A percentile compares a stretch with the other conserved stretches of the same genome.
Conservation (phyloP, 2,329 filamentous ascomycete species). For the Nigrospora sphaerica region DNA sequence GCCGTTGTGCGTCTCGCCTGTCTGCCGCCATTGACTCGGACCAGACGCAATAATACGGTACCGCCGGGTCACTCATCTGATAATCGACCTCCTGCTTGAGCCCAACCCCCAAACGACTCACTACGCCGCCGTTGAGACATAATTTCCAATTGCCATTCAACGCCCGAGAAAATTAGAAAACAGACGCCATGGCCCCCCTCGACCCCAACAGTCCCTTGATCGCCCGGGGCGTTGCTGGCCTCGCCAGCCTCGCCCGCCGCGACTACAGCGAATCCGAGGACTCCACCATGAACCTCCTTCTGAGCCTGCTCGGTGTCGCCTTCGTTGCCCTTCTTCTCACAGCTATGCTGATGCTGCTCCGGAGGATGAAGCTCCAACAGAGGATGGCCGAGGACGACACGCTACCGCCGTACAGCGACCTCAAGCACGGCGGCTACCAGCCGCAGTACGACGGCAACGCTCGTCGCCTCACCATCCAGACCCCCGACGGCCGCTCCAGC, state of each 20-base stretch:
- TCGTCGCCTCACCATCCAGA: slow-evolving; percentile 51
- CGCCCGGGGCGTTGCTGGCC: no score
- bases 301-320: slow-evolving; percentile 71
- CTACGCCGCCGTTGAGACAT: no score
- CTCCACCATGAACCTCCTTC: slow-evolving; percentile 68
- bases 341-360: slow-evolving; percentile 64
- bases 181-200: not conserved
- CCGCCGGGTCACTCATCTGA: no score
- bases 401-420: slow-evolving; percentile 65
- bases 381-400: slow-evolving; percentile 38
- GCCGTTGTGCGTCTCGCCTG: no score
- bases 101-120: no score
- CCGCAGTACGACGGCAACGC: slow-evolving; percentile 31
- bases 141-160: no score
- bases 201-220: not conserved
- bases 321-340: slow-evolving; percentile 64
- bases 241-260: no score
- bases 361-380: slow-evolving; percentile 51
- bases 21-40: no score
- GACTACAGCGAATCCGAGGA: slow-evolving; percentile 21
- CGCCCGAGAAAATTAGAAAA: slow-evolving; percentile 5
- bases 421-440: slow-evolving; percentile 37
- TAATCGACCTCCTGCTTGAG: no score
- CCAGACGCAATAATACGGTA: no score
- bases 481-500: slow-evolving; percentile 53